Evolutionary conservation across 345 rosid species (phyloP), one percentile per base, ranked within the genome.

Genomic region (Diplotaxis tenuifolia): DNA sequence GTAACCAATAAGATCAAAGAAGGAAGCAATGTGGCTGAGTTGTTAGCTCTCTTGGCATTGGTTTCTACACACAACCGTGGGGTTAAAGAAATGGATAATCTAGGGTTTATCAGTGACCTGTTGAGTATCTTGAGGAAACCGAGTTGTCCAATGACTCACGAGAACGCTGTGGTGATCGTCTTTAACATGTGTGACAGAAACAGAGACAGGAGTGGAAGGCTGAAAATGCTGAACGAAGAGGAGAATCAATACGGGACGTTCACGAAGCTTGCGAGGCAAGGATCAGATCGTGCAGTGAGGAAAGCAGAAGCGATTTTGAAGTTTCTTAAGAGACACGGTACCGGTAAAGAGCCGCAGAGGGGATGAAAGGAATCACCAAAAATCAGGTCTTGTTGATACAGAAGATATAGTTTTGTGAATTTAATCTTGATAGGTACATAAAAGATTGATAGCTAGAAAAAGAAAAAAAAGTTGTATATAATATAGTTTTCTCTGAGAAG

Each of bases 251-350:
- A 80, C n/a, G 70, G 77, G 40, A 82, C 88, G 0, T 76, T 89
- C 36, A 76, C 81, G 7, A 80, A 49, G 55, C 84, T 87, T 45
- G 78, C 75, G 2, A 47, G 28, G 59, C 70, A 69, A 29, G 88
- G 83, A 45, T 79, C 86, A 47, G 76, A 72, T 25, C 82, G 95
- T 67, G 84, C 85, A 2, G 80, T 75, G 83, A 82, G 92, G 63
- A 89, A 85, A 80, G 87, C 92, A 0, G 63, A 29, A 28, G 68
- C 72, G 54, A 82, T 85, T 21, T 81, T 89, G 7, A 66, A 82
- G 65, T 76, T 64, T 75, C 65, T 79, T 7, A 71, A 70, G 29
- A 70, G 62, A 75, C 72, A 50, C 29, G 76, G 63, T 65, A 47
- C 56, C 10, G 62, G 70, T 67, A 54, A 75, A 62, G 70, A 18